Evolutionary conservation across 139 green algal genomes (phyloP), one percentile per base, ranked within the genome.

Genomic region (Chlorella sorokiniana): DNA sequence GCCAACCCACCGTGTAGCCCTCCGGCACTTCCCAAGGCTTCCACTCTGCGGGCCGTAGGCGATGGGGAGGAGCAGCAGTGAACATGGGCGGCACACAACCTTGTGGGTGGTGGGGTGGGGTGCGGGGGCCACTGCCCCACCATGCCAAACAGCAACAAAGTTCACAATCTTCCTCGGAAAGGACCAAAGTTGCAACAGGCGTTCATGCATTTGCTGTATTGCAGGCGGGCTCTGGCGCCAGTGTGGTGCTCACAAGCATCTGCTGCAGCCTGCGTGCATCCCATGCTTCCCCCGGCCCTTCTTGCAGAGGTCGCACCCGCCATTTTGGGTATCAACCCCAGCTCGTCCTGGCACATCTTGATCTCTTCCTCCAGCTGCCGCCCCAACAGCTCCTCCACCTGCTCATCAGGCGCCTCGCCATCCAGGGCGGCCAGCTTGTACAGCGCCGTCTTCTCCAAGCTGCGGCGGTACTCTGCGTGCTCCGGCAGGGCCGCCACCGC

Each of bases 261-360:
- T 11, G 48, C 48, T 11, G 48, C 48, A 16, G 14, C 14, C 48
- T 16, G 48, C 48, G 48, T 59, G 48, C 48, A 16, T 16, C 16
- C 48, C 48, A 16, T 16, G 14, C 48, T 16, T 59, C 48, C 14
- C 48, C 14, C 48, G 14, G 48, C 48, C 14, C 48, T 11, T 16
- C 48, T 16, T 59, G 14, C 48, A 11, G 48, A 37, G 7, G 6
- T 16, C 76, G 37, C 67, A 78, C 81, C 86, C 68, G 83, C 84
- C 89, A 92, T 92, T 65, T 92, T 90, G 38, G 87, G 85, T 72
- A 92, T 88, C 33, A 92, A 70, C 18, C 33, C 40, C 70, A 92
- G 85, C 78, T 92, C 89, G 33, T 91, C 83, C 54, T 84, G 38
- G 63, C 79, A 82, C 69, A 86, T 51, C 79, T 84, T 79, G 51